Evolutionary conservation across 2,329 filamentous ascomycete genomes (phyloP), one percentile per base, ranked within the genome.

Genomic region (Pyricularia grisea): DNA sequence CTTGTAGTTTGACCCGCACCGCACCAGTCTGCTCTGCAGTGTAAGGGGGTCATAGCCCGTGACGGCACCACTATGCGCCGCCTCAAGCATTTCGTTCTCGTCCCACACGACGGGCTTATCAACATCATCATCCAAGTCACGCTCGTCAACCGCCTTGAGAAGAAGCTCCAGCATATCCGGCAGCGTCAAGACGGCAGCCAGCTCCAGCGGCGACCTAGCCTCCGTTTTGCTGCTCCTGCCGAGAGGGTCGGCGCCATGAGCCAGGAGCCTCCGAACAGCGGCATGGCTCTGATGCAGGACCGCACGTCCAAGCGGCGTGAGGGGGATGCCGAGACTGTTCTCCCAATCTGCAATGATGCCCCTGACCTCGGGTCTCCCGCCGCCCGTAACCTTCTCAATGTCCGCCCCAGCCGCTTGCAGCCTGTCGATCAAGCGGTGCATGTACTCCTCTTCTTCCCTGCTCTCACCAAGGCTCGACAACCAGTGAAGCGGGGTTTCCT

Each of bases 121-220:
- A 20, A 36, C 64, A 17, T 61, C 66, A 14, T 58, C 30, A 17
- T 67, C 65, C n/a, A 67, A 23, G 14, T 67, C 65, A 14, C 55
- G 42, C 58, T 68, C 55, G 42, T 69, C 66, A 14, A 66, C 36
- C 2, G 67, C 60, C 27, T 33, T 60, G n/a, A 71, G 66, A 10
- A 72, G 70, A 36, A 68, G 66, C n/a, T 70, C 71, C 3, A 72
- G 70, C 25, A 72, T 70, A 14, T 72, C 71, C 0, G 71, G 71
- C 50, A 72, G 66, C 7, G 71, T 72, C 65, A 72, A 36, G 1
- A 72, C 66, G 2, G 68, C 71, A 6, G 70, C 71, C 25, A 72
- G 70, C 36, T 71, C 68, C 4, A 72, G 65, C 4, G 71, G 60
- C 3, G 70, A 70, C 27, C 55, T 69, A 12, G 58, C 27, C 17